Base-by-base conservation (phyloP, 1,284 basidiomycete genomes). In the Ceratobasidium sp. region DNA sequence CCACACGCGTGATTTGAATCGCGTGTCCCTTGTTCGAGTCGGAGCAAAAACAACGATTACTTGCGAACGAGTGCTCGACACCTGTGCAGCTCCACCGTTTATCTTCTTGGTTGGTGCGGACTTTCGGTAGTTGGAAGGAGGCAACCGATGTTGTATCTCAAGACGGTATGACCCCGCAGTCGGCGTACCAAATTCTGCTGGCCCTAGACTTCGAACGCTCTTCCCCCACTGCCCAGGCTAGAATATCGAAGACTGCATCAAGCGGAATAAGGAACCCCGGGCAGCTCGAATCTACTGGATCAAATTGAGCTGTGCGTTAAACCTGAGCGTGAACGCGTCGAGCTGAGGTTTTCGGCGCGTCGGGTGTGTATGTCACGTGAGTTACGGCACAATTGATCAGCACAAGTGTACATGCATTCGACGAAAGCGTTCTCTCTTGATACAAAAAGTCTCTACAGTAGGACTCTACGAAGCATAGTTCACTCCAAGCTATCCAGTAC, bases 281-380 rank as follows among this genome's bases (percentile, higher is more conserved):
- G 46, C 46, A 33, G 33, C 33, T 33, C 4, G 33, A 33, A 33
- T 33, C 33, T 33, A 48, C 17, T 48, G 46, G 10, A 48, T 48
- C 46, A 48, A 48, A 48, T 13, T 17, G 46, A 48, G 46, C 46
- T 10, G 17, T 48, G 46, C 46, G 10, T 2, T 10, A 10, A 48
- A 48, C 46, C 17, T 48, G 46, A 48, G 46, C 46, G 12, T 48
- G 46, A 48, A 48, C 46, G 46, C 46, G 46, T 17, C 46, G 3
- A 48, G 46, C 46, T 17, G 46, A 48, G 46, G 10, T 48, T 48
- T 17, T 13, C 46, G 65, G 48, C 65, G 65, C 65, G 65, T 33
- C 48, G 26, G 38, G 42, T 33, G 48, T 67, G 42, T 52, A 50
- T 67, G 65, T 67, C 65, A 67, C 65, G 65, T 67, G 65, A 52